A percentile compares a stretch with the other conserved stretches of the same genome.
Conservation (phyloP, 2,329 filamentous ascomycete species). For the Geosmithia morbida region DNA sequence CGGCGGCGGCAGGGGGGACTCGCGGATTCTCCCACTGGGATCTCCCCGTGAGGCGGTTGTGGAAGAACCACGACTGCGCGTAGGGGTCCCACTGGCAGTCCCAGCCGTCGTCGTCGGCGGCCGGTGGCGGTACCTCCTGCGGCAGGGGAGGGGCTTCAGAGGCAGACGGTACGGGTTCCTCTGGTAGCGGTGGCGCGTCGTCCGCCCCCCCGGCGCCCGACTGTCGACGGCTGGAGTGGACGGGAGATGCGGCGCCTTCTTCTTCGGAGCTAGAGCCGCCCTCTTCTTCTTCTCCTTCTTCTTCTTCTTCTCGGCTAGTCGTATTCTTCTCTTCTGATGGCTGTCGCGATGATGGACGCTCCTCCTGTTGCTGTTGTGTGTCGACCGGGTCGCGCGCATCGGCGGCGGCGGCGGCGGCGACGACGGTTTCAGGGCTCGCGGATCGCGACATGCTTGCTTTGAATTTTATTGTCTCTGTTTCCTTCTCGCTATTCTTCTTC, state of each 20-base stretch:
- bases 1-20: constrained; percentile 7
- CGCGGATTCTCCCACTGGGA: constrained; percentile 84
- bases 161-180: constrained; percentile 13
- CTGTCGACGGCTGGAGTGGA: constrained; percentile 1
- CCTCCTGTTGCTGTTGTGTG: no score
- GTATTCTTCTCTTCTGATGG: no score
- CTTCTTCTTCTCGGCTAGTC: no score
- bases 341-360: no score
- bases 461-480: background rate
- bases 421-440: no score
- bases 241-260: background rate
- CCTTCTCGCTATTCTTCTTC: background rate
- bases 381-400: no score
- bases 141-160: constrained; percentile 23
- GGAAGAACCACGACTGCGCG: constrained; percentile 64
- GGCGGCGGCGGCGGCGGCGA: no score
- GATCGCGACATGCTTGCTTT: background rate
- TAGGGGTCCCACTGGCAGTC: constrained; percentile 61
- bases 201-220: constrained; percentile 5
- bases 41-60: constrained; percentile 62
- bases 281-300: background rate
- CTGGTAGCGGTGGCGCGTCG: constrained; percentile 19
- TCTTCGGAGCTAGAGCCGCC: background rate
- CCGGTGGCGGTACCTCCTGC: constrained; percentile 24
- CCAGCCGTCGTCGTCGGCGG: constrained; percentile 61